Evolutionary conservation across 768 basidiomycete genomes (phyloP), one percentile per base, ranked within the genome.

Genomic region (Rhizopogon rudus): DNA sequence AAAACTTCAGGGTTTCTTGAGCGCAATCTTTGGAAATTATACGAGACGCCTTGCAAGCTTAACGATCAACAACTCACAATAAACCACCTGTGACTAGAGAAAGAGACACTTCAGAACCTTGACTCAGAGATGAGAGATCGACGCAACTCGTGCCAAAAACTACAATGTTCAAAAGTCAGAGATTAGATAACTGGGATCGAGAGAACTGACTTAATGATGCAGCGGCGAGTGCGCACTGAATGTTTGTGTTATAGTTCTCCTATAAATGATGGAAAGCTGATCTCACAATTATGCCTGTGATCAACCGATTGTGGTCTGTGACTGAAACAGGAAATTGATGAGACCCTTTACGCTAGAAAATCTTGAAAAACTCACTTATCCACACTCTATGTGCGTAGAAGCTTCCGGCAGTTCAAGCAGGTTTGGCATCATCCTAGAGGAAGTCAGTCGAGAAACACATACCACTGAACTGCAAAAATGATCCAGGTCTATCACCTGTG

Each of bases 371-470:
- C 64, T 42, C 43, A 66, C 64, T 66, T 58, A 66, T 65, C 63
- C 63, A 67, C 17, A 67, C 61, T 39, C 63, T 63, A 25, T 66
- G 65, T 22, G 54, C 54, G 25, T 67, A 67, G 35, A 66, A 66
- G 51, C 65, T 67, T 42, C 43, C 9, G 25, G 6, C 25, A 20
- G 20, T 12, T 0, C 1, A 14, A 62, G 13, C 59, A 56, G 16
- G 8, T 35, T 44, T 2, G 3, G 2, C 33, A n/a, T 35, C 33
- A 43, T 28, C 17, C 9, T 10, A 39, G 3, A 39, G 8, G 2
- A 39, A 31, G 16, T 22, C 16, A 13, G 1, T 31, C 6, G 13
- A 12, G 29, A 48, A 35, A 33, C 17, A 48, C 31, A 20, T 53
- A 66, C 65, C 59, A 39, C 39, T 67, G 61, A 9, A 66, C 65